Evolutionary conservation across 768 basidiomycete species (phyloP).

Genomic region (Xerocomellus dryophilus): DNA sequence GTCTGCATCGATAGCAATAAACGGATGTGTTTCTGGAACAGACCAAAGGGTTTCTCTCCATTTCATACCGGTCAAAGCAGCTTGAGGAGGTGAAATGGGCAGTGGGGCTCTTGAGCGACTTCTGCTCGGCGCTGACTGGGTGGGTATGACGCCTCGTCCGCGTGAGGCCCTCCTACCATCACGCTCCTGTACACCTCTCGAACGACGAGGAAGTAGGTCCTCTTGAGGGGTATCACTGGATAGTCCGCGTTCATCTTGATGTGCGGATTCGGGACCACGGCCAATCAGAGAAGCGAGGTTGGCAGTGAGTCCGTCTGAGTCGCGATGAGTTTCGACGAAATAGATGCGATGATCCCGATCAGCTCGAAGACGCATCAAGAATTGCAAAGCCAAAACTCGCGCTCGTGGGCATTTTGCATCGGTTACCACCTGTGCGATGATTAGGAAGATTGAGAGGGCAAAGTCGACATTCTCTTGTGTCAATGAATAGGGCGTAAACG

Average conservation of each 20-base stretch:
- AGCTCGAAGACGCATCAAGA: constrained; percentile 83
- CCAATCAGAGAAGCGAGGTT: constrained; percentile 65
- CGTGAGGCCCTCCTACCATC: constrained; percentile 51
- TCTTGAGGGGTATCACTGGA: constrained; percentile 25
- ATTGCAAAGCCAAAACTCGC: constrained; percentile 73
- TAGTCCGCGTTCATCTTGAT: constrained; percentile 27
- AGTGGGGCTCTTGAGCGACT: constrained; percentile 58
- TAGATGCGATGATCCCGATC: constrained; percentile 88
- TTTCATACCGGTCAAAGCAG: constrained; percentile 30
- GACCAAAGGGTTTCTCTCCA: constrained; percentile 58
- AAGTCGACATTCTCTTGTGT: constrained; percentile 45
- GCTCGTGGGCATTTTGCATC: constrained; percentile 54
- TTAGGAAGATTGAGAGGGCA: constrained; percentile 51
- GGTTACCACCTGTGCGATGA: constrained; percentile 47
- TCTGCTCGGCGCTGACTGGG: constrained; percentile 49
- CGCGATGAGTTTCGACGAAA: constrained; percentile 52
- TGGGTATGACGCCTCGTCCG: constrained; percentile 45
- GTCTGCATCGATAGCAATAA: constrained; percentile 52
- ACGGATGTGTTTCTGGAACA: constrained; percentile 63
- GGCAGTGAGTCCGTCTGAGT: constrained; percentile 54
- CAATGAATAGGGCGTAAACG: constrained; percentile 64
- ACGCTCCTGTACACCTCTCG: constrained; percentile 49
- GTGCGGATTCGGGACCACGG: constrained; percentile 37
- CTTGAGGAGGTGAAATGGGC: constrained; percentile 27
- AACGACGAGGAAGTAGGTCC: constrained; percentile 39